phyloP scores from a whole-genome alignment of 768 basidiomycete genomes.

The Amanita inopinata region DNA sequence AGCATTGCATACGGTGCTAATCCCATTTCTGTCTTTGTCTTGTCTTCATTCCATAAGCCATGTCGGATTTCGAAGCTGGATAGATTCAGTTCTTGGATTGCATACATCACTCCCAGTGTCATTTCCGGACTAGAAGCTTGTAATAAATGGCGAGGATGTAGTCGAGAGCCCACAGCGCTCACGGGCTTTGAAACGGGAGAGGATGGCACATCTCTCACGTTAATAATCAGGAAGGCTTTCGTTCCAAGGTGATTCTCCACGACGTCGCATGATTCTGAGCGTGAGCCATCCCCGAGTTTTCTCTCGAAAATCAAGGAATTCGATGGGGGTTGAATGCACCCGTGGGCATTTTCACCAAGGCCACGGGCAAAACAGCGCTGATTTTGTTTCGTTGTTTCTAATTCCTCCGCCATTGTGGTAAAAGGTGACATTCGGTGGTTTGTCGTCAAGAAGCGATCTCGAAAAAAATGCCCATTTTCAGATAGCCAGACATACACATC shows the following conservation, averaged over 20 bases:
- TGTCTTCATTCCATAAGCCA: constrained; percentile 20
- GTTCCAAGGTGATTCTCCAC: too few relatives aligned
- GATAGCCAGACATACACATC: constrained; percentile 39
- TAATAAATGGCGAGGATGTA: not conserved
- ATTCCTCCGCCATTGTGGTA: too few relatives aligned
- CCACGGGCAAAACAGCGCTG: too few relatives aligned
- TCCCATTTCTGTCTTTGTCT: constrained; percentile 20
- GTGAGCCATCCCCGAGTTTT: too few relatives aligned
- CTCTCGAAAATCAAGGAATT: too few relatives aligned
- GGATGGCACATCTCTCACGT: not conserved
- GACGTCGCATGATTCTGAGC: too few relatives aligned
- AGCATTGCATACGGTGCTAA: constrained; percentile 34
- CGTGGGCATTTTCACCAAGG: too few relatives aligned
- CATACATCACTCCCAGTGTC: not conserved
- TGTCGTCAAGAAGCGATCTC: constrained; percentile 12
- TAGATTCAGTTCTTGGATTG: not conserved
- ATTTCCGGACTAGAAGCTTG: not conserved
- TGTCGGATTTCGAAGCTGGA: constrained; percentile 17
- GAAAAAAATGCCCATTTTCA: constrained; percentile 29
- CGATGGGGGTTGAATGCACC: too few relatives aligned
- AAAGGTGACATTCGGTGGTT: constrained; percentile 29
- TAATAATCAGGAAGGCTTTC: not conserved
- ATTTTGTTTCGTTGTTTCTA: too few relatives aligned
- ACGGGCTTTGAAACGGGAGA: not conserved
- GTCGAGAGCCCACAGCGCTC: not conserved